A percentile compares a stretch with the other conserved stretches of the same genome.
phyloP scores from a whole-genome alignment of 805 yeast genomes.

The Vanderwaltozyma tropicalis region DNA sequence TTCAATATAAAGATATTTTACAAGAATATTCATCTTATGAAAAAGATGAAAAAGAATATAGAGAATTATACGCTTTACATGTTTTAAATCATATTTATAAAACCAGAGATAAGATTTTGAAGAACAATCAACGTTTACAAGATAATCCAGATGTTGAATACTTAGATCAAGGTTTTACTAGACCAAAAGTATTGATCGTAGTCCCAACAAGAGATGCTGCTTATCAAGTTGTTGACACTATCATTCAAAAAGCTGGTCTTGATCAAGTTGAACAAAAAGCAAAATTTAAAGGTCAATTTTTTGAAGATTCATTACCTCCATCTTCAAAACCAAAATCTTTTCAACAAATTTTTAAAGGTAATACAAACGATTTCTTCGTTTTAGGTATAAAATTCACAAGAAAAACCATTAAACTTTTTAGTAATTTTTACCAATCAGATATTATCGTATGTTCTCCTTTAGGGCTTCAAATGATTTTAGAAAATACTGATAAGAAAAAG shows the following conservation, averaged over 20 bases:
- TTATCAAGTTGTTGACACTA: constrained; percentile 50
- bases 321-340: constrained; percentile 73
- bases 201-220: constrained; percentile 79
- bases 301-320: constrained; percentile 37
- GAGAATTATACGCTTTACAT: constrained; percentile 59
- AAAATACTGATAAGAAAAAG: constrained; percentile 45
- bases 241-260: constrained; percentile 54
- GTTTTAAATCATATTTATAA: constrained; percentile 73
- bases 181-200: constrained; percentile 78
- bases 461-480: constrained; percentile 73
- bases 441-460: constrained; percentile 84
- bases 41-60: constrained; percentile 42
- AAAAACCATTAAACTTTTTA: constrained; percentile 72
- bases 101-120: constrained; percentile 76
- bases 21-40: constrained; percentile 43
- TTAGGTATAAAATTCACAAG: constrained; percentile 86
- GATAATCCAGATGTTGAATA: constrained; percentile 45
- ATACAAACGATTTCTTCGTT: constrained; percentile 84
- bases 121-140: constrained; percentile 54
- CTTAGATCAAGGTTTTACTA: constrained; percentile 90
- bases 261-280: constrained; percentile 73
- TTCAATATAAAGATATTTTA: constrained; percentile 62
- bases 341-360: constrained; percentile 70
- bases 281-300: constrained; percentile 65
- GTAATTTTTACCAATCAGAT: constrained; percentile 78